Evolutionary conservation across 2,329 filamentous ascomycete species (phyloP).

Genomic region (Fusarium sp.): DNA sequence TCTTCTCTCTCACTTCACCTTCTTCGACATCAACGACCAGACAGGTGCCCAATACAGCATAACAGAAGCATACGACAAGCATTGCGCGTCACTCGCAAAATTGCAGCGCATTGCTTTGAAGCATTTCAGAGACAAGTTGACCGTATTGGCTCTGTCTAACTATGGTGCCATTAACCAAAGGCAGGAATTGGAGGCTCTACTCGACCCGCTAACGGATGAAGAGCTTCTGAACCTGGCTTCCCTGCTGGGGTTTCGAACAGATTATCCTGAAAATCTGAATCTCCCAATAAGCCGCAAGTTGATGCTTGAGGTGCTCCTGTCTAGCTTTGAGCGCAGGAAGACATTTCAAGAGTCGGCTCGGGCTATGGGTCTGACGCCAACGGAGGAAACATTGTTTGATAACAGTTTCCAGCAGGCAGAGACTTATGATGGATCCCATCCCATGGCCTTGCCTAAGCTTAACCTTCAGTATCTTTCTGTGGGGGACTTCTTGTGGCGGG

Average conservation of each 20-base stretch:
- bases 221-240: conserved; percentile 80
- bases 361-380: conserved; percentile 83
- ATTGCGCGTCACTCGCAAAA: conserved; percentile 82
- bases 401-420: conserved; percentile 84
- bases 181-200: conserved; percentile 81
- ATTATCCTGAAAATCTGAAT: conserved; percentile 81
- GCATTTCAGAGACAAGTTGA: conserved; percentile 90
- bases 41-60: conserved; percentile 82
- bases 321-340: conserved; percentile 80
- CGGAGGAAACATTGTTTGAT: conserved; percentile 86
- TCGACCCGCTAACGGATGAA: conserved; percentile 79
- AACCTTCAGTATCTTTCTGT: conserved; percentile 96
- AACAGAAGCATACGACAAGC: conserved; percentile 82
- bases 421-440: conserved; percentile 86
- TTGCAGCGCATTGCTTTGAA: conserved; percentile 85
- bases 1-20: conserved; percentile 88
- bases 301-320: conserved; percentile 80
- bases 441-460: conserved; percentile 91
- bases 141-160: conserved; percentile 92
- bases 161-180: conserved; percentile 89
- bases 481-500: conserved; percentile 97
- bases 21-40: conserved; percentile 93
- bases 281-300: conserved; percentile 75
- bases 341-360: conserved; percentile 87
- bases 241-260: conserved; percentile 82